These are phyloP conservation scores for Arthrobotrys conoides DNA, from an alignment of 2,329 filamentous ascomycete genomes.

Conservation along the genomic window DNA sequence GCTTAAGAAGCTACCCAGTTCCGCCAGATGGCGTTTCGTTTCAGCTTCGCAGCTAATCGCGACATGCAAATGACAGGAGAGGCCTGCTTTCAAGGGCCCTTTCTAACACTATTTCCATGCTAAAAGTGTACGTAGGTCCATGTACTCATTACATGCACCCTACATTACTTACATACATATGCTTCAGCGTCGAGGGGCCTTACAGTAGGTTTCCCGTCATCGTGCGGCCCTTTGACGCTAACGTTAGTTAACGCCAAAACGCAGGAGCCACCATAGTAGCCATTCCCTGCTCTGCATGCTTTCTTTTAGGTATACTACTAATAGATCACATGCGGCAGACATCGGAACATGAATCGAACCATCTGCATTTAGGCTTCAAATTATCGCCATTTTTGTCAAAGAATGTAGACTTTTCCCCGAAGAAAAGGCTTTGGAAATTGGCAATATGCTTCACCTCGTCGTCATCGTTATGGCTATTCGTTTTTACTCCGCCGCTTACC, in stretches of 20 bases:
- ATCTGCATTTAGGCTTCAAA: constrained; percentile 5
- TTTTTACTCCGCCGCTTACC: constrained; percentile 12
- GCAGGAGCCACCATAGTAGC: constrained; percentile 11
- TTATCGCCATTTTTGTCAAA: not conserved
- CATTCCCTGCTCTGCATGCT: constrained; percentile 13
- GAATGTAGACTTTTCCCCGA: not conserved
- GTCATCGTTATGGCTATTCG: not conserved
- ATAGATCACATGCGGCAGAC: constrained; percentile 28
- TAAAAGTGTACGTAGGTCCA: not conserved
- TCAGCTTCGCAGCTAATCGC: constrained; percentile 39
- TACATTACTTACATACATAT: not conserved
- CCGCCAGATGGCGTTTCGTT: constrained; percentile 33
- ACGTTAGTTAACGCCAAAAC: not conserved
- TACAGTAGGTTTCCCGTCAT: constrained; percentile 31
- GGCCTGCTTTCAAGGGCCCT: constrained; percentile 6
- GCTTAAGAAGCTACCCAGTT: not conserved
- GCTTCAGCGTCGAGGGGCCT: constrained; percentile 5
- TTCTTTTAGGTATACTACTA: constrained; percentile 33
- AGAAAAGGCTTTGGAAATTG: not conserved
- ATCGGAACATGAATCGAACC: constrained; percentile 8
- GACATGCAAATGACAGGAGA: constrained; percentile 33
- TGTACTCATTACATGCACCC: not conserved
- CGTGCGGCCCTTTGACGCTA: constrained; percentile 28
- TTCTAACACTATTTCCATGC: constrained; percentile 3
- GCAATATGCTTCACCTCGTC: not conserved